Percentiles rank a stretch among this genome's conserved stretches.
Evolutionary conservation across 192 early-diverging fungal genomes (phyloP).

Genomic region (Coemansia sp.): DNA sequence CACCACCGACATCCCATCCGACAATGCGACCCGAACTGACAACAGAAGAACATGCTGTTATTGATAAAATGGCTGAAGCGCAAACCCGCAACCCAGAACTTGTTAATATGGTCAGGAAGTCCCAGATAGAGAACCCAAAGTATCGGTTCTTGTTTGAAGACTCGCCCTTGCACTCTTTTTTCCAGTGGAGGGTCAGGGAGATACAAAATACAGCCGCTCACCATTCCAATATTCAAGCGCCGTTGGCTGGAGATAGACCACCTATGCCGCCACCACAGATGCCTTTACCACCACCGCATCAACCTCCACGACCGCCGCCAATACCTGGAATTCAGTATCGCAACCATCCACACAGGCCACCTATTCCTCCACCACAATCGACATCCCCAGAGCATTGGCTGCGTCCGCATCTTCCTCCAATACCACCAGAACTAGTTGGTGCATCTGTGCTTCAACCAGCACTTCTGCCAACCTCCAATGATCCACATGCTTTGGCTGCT

Average conservation of each 20-base stretch:
- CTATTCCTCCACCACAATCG: background rate
- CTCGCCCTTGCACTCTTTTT: slow-evolving; percentile 27
- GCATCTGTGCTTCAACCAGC: slow-evolving; percentile 2
- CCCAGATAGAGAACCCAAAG: slow-evolving; percentile 21
- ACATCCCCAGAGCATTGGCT: background rate
- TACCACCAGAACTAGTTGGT: background rate
- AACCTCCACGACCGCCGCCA: background rate
- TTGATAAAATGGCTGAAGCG: slow-evolving; percentile 43
- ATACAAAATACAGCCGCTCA: background rate
- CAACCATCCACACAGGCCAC: background rate
- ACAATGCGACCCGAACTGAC: slow-evolving; percentile 4
- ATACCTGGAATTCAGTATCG: background rate
- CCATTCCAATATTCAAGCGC: background rate
- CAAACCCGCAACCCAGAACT: slow-evolving; percentile 27
- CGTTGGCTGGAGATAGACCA: slow-evolving; percentile 1
- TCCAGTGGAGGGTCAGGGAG: slow-evolving; percentile 19
- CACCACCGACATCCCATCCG: slow-evolving; percentile 5
- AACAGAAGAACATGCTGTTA: slow-evolving; percentile 12
- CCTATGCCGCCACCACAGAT: slow-evolving; percentile 3
- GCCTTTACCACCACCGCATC: background rate
- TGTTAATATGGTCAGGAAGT: slow-evolving; percentile 23
- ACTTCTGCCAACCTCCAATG: background rate
- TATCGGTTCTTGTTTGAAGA: slow-evolving; percentile 31
- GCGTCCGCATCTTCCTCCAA: background rate
- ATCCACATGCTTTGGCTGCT: background rate